These are phyloP conservation scores for Saccharum spontaneum DNA, from an alignment of 176 grass and related monocot species.

Conservation along the genomic window DNA sequence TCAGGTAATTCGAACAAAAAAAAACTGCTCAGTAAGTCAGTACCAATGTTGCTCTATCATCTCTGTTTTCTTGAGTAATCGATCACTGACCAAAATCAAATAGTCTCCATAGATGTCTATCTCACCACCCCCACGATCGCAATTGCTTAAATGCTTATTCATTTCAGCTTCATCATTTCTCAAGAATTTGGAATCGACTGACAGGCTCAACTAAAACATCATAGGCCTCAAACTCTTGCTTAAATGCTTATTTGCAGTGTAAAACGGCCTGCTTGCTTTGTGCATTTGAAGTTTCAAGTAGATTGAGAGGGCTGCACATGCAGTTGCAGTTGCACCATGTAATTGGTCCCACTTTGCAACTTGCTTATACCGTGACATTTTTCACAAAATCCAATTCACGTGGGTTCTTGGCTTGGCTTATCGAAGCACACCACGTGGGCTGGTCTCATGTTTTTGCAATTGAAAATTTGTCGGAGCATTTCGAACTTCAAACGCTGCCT, in stretches of 20 bases:
- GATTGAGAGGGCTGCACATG: background rate
- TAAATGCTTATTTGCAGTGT: background rate
- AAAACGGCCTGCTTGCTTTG: background rate
- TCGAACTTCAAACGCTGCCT: background rate
- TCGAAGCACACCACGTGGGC: background rate
- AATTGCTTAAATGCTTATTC: too few species aligned
- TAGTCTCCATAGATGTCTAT: too few species aligned
- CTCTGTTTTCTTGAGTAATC: too few species aligned
- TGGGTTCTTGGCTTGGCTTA: too few species aligned
- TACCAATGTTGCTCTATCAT: background rate
- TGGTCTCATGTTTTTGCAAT: background rate
- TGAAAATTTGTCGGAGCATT: background rate
- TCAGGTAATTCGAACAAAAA: conserved; percentile 27
- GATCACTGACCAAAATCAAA: too few species aligned
- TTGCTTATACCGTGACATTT: too few species aligned
- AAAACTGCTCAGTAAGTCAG: background rate
- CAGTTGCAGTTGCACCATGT: background rate
- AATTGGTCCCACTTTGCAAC: background rate
- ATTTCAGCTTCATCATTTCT: too few species aligned
- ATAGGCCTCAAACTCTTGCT: too few species aligned
- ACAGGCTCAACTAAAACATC: too few species aligned
- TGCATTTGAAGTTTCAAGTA: background rate
- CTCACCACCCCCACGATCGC: too few species aligned
- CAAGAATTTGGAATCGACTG: background rate
- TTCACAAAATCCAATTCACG: background rate